Conservation (phyloP, 306 rosid species). For the Sophora flavescens region DNA sequence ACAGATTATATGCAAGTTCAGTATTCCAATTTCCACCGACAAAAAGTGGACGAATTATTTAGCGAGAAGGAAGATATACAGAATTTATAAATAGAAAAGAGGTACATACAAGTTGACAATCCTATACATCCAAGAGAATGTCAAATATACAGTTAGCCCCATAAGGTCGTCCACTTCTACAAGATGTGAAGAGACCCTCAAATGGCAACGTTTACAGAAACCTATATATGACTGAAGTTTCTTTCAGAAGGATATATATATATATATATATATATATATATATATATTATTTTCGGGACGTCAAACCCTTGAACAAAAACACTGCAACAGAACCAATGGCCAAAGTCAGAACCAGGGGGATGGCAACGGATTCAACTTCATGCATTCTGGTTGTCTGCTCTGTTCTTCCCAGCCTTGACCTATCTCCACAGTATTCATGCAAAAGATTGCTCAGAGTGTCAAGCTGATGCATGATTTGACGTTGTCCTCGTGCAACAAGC, state of each 20-base stretch:
- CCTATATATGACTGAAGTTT: slow-evolving; percentile 21
- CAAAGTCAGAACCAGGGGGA: slow-evolving; percentile 69
- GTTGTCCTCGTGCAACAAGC: slow-evolving; percentile 75
- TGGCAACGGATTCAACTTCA: slow-evolving; percentile 55
- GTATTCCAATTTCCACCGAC: slow-evolving; percentile 17
- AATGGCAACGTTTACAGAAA: slow-evolving; percentile 1
- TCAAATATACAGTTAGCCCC: slow-evolving; percentile 25
- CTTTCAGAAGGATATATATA: background rate
- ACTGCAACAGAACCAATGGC: slow-evolving; percentile 78
- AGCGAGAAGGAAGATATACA: slow-evolving; percentile 2
- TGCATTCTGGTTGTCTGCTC: slow-evolving; percentile 54
- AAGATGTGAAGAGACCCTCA: slow-evolving; percentile 3
- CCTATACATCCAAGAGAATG: background rate
- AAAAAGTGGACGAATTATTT: slow-evolving; percentile 7
- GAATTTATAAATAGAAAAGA: background rate
- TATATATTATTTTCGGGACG: slow-evolving; percentile 58
- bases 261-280: background rate
- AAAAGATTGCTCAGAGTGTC: slow-evolving; percentile 81
- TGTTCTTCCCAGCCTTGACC: slow-evolving; percentile 60
- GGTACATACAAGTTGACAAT: background rate
- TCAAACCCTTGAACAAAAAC: slow-evolving; percentile 63
- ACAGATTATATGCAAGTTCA: background rate
- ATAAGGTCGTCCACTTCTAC: background rate
- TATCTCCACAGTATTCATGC: slow-evolving; percentile 72
- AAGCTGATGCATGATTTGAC: slow-evolving; percentile 85